A percentile compares a stretch with the other conserved stretches of the same genome.
Evolutionary conservation across 176 grass and related monocot species (phyloP).

Genomic region (Eleusine coracana): DNA sequence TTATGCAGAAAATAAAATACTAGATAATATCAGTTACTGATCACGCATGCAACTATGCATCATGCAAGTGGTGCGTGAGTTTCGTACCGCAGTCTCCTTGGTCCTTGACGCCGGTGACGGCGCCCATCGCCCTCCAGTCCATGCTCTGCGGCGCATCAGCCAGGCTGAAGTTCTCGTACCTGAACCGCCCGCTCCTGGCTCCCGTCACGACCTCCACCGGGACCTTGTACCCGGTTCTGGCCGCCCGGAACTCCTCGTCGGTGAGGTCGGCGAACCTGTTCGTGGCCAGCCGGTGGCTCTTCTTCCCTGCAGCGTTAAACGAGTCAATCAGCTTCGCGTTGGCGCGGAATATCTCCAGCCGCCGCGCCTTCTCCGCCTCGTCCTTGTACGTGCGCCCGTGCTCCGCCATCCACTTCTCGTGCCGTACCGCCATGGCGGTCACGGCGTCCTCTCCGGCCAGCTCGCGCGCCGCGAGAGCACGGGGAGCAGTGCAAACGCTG

Average conservation of each 20-base stretch:
- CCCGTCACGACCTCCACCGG: not conserved
- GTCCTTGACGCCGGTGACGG: constrained; percentile 73
- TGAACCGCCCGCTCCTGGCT: constrained; percentile 28
- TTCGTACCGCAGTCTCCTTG: constrained; percentile 62
- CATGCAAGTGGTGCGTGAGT: constrained; percentile 1
- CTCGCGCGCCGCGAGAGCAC: constrained; percentile 19
- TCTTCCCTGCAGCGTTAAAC: constrained; percentile 48
- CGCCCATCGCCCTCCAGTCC: constrained; percentile 65
- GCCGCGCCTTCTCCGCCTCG: constrained; percentile 52
- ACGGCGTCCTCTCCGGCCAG: not conserved
- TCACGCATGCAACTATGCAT: not conserved
- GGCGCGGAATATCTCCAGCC: constrained; percentile 47
- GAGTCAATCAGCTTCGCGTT: constrained; percentile 56
- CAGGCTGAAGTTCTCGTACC: constrained; percentile 61
- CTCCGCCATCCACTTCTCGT: constrained; percentile 65
- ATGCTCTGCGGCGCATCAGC: constrained; percentile 28
- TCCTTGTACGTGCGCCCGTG: constrained; percentile 53
- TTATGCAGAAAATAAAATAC: not conserved
- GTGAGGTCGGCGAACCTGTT: constrained; percentile 74
- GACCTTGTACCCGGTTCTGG: constrained; percentile 38
- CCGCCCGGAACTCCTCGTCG: constrained; percentile 60
- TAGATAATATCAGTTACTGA: not conserved
- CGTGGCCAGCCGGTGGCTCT: constrained; percentile 45
- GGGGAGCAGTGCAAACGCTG: not conserved
- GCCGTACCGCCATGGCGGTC: constrained; percentile 20